phyloP scores from a whole-genome alignment of 1,139 yeast species.

The Suhomyces chickasaworum region DNA sequence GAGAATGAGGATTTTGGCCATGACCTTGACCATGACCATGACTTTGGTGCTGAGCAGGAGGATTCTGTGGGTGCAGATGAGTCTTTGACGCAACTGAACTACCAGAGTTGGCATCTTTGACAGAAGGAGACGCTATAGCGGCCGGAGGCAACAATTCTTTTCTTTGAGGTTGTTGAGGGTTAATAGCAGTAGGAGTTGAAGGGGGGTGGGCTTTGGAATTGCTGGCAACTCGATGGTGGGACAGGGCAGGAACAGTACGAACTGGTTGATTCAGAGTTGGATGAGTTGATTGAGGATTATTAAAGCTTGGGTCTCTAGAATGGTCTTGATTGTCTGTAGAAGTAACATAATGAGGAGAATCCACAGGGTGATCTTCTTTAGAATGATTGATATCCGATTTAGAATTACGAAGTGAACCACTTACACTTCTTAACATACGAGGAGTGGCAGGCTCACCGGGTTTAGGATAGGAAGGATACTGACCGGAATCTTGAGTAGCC shows the following conservation, averaged over 20 bases:
- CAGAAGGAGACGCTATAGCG: conserved; percentile 23
- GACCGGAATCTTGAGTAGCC: not conserved
- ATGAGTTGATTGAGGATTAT: conserved; percentile 12
- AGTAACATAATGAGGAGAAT: conserved; percentile 22
- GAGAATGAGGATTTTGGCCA: conserved; percentile 15
- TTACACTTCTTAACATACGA: conserved; percentile 68
- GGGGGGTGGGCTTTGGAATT: conserved; percentile 11
- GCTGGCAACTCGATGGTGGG: conserved; percentile 20
- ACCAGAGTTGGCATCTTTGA: conserved; percentile 5
- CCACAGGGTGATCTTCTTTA: conserved; percentile 13
- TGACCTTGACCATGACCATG: conserved; percentile 14
- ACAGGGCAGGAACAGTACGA: conserved; percentile 19
- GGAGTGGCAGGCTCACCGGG: conserved; percentile 67
- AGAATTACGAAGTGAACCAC: conserved; percentile 36
- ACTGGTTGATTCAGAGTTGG: conserved; percentile 18
- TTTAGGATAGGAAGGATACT: conserved; percentile 5
- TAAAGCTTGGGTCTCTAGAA: conserved; percentile 26
- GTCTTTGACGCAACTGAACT: conserved; percentile 2
- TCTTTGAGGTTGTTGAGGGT: conserved; percentile 15
- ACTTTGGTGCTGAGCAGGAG: conserved; percentile 2
- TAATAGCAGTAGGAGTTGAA: conserved; percentile 13
- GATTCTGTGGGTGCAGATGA: not conserved
- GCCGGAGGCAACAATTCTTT: conserved; percentile 31
- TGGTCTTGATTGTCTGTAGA: conserved; percentile 19
- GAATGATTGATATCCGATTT: conserved; percentile 20